Percentiles rank a stretch among this genome's conserved stretches.
phyloP scores from a whole-genome alignment of 345 rosid species.

The Lepidium sativum region DNA sequence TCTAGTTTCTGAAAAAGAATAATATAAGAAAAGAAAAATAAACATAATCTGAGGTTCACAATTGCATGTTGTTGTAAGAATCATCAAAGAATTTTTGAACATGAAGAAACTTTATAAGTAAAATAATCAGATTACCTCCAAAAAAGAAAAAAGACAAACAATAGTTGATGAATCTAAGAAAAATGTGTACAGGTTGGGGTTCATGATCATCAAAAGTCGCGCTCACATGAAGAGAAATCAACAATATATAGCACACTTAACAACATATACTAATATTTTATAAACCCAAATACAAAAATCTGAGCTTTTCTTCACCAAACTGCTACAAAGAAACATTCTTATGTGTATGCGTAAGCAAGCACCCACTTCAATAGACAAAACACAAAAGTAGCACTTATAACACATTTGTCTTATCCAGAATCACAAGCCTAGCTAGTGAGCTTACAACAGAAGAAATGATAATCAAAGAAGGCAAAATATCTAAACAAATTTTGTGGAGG shows the following conservation, averaged over 20 bases:
- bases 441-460: conserved; percentile 13
- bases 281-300: conserved; percentile 1
- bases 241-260: neutral
- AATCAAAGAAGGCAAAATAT: conserved; percentile 1
- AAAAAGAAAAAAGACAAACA: conserved; percentile 8
- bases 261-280: neutral
- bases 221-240: conserved; percentile 5
- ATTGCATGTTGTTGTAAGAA: neutral
- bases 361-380: neutral
- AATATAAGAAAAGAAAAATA: neutral
- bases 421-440: neutral
- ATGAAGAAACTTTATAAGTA: neutral
- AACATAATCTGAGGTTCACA: neutral
- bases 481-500: neutral
- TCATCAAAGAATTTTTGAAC: neutral
- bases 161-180: conserved; percentile 2
- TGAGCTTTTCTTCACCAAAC: conserved; percentile 2
- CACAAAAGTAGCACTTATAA: neutral
- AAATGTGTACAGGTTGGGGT: conserved; percentile 3
- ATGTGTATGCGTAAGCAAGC: neutral
- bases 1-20: neutral
- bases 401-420: conserved; percentile 1
- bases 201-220: conserved; percentile 22
- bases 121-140: no score
- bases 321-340: neutral